A percentile compares a stretch with the other conserved stretches of the same genome.
These are phyloP conservation scores for Tylopilus plumbeoviolaceoides DNA, from an alignment of 768 basidiomycete species.

Conservation along the genomic window DNA sequence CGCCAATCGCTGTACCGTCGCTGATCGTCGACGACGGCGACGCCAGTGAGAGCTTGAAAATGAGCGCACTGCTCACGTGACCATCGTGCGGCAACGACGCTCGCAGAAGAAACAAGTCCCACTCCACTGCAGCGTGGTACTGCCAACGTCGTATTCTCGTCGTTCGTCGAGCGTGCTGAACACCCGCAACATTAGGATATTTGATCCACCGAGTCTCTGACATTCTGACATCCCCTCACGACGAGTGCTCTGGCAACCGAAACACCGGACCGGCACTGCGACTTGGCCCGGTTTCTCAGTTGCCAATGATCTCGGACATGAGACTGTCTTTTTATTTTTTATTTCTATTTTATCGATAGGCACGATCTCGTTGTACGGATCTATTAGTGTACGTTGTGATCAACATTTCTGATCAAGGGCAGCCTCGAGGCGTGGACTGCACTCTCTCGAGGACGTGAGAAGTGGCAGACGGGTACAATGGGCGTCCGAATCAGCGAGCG, in stretches of 20 bases:
- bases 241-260: constrained; percentile 19
- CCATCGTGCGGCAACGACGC: not conserved
- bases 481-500: not conserved
- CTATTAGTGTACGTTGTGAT: not conserved
- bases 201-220: not conserved
- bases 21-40: constrained; percentile 8
- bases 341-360: not conserved
- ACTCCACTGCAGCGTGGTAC: too few species aligned
- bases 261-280: not conserved
- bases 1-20: constrained; percentile 2
- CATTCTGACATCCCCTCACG: constrained; percentile 5
- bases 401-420: not conserved
- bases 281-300: too few species aligned
- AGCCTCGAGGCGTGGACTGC: constrained; percentile 26
- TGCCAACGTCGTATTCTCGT: not conserved
- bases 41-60: constrained; percentile 11
- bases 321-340: not conserved
- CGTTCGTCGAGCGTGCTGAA: not conserved
- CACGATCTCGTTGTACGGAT: not conserved
- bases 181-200: not conserved
- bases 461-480: constrained; percentile 13
- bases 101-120: not conserved
- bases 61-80: constrained; percentile 19
- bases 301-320: not conserved
- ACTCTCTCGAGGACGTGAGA: constrained; percentile 14